These are phyloP conservation scores for Trifolium fragiferum DNA, from an alignment of 306 rosid genomes.

Conservation along the genomic window DNA sequence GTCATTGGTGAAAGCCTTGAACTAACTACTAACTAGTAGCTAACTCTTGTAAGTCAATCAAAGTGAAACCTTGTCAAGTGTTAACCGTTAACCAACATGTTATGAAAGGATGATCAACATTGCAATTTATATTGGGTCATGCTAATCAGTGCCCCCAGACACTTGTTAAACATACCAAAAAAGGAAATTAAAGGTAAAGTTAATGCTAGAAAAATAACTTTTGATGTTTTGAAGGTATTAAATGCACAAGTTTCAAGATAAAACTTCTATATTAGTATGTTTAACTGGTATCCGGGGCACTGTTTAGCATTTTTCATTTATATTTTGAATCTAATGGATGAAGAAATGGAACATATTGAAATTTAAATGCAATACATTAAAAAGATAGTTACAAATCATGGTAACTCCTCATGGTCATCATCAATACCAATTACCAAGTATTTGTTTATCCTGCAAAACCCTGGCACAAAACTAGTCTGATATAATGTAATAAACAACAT, in stretches of 20 bases:
- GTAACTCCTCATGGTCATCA: background rate
- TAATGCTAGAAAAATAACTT: too few relatives aligned
- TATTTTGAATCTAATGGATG: background rate
- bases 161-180: too few relatives aligned
- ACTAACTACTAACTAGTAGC: conserved; percentile 3
- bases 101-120: background rate
- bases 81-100: background rate
- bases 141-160: too few relatives aligned
- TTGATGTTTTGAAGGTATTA: too few relatives aligned
- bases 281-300: too few relatives aligned
- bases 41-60: conserved; percentile 17
- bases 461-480: conserved; percentile 7
- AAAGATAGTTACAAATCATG: background rate
- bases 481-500: background rate
- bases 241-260: too few relatives aligned
- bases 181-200: too few relatives aligned
- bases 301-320: background rate
- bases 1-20: conserved; percentile 1
- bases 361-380: background rate
- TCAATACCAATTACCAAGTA: background rate
- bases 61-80: background rate
- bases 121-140: too few relatives aligned
- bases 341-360: background rate
- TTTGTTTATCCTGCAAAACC: background rate
- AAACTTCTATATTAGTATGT: too few relatives aligned